Evolutionary conservation across 176 grass and related monocot genomes (phyloP), one percentile per base, ranked within the genome.

Genomic region (Juncus effusus): DNA sequence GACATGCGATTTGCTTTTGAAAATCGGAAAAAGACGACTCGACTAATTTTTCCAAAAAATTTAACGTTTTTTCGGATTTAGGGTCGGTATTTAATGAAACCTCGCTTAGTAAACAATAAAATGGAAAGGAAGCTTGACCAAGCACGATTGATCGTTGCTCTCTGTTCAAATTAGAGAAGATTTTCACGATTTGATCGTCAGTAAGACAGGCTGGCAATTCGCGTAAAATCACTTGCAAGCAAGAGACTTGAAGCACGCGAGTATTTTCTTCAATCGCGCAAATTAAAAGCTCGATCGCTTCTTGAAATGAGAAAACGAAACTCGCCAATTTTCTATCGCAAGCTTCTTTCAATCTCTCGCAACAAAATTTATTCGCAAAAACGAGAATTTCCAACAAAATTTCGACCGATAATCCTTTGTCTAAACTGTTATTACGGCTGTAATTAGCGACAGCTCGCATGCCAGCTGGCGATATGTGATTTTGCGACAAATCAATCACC

Each of bases 1-100:
- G 91, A 87, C 64, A 96, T 49, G 91, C 91, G 15, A 96, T 83
- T 85, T 96, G 91, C 60, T 84, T 96, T 60, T 96, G 81, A 2
- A 59, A 73, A 80, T 67, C 60, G 58, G 63, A 75, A 40, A 63
- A 64, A 63, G 84, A 83, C 7, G 81, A 81, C 2, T 90, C 64
- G 12, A 74, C 74, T 52, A 96, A 75, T 58, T 90, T 96, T 82
- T 90, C 87, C 54, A 74, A 61, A 61, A 96, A 85, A 38, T 45
- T 64, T 56, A 78, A 50, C 4, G 87, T 70, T 67, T 77, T 71
- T 37, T 90, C 79, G 56, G 87, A 78, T 49, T 76, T 85, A 6
- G 91, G 84, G 72, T 87, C 84, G 57, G 74, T 77, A 70, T 76
- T 81, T 81, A 96, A 85, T 16, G 79, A 77, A 50, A 90, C 87